Base-by-base conservation (phyloP, 148 eudicot species). In the Rhododendron simsii region DNA sequence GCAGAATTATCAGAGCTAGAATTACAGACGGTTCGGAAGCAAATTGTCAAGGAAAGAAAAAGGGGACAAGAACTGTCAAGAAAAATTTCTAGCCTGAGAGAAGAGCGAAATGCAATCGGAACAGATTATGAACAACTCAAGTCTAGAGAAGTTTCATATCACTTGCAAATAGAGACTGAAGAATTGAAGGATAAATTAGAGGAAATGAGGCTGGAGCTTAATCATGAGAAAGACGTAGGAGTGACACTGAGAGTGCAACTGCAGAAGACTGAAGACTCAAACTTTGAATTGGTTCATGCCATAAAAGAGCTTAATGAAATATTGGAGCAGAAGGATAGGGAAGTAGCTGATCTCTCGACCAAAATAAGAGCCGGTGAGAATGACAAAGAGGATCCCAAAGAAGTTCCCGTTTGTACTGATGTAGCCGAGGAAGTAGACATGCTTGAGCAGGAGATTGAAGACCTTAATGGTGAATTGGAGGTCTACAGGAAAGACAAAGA, bases 231-330 rank as follows among this genome's bases (percentile, higher is more conserved):
- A 84, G 90, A 88, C 23, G 65, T 88, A 51, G 93, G 91, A 85
- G 90, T 84, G 84, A 89, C 89, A 71, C 87, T 94, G 74, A 91
- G 89, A 79, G 85, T 88, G 82, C 93, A 91, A 79, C 87, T 97
- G 44, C 92, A 93, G 81, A 94, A 92, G 90, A 91, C 96, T 51
- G 98, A 97, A 91, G 99, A 95, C 83, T 92, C 98, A 53, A 95
- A 97, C 86, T 95, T 96, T 4, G 98, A 97, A 90, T 81, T 94
- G 83, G 89, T 94, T 88, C 89, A 94, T 10, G 91, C 88, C 67
- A 89, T 94, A 86, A 94, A 92, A 88, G 99, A 91, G 83, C 96
- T 97, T 45, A 91, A 91, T 77, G 90, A 90, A 89, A 92, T 82
- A 86, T 84, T 97, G 83, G 92, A 92, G 80, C 90, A 89, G 81